Base-by-base conservation (phyloP, 1,139 yeast genomes). In the Geotrichum europaeum region DNA sequence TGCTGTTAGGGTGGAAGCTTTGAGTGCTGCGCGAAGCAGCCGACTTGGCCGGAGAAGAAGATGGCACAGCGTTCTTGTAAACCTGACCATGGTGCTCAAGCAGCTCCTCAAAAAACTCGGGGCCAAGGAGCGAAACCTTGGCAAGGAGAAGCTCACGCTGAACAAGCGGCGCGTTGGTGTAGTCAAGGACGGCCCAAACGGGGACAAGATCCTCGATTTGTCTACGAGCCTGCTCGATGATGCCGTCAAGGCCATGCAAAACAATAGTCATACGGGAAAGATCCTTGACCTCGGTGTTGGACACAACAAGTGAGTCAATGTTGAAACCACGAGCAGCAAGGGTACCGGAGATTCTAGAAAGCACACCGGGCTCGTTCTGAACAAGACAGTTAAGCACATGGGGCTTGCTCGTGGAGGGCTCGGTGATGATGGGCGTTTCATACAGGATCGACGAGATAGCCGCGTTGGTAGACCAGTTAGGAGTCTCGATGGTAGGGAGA, bases 121-220 rank as follows among this genome's bases (percentile, higher is more conserved):
- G 96, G 49, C 99, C 99, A 69, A 94, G 80, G 65, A 94, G 80
- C 5, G 97, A 90, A 60, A 94, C 88, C 78, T 97, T 86, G 55
- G 96, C 96, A 70, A 94, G 80, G 63, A 94, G 80, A 69, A 94
- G 81, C 77, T 94, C 99, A 74, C 99, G 84, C 75, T 86, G 84
- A 73, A 94, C 91, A 69, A 92, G 88, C 71, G 92, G 91, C 43
- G 97, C 86, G 71, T 89, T 84, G 61, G 96, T 83, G 78, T 94
- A 94, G 77, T 94, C 97, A 73, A 94, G 81, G 50, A 94, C 99
- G 9, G 99, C 99, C 79, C 96, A 94, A 49, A 94, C 98, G 5
- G 99, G 99, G 32, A 94, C 99, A 73, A 94, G 82, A 71, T 94
- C 98, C 78, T 94, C 99, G 66, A 94, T 88, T 76, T 94, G 99